A percentile compares a stretch with the other conserved stretches of the same genome.
phyloP scores from a whole-genome alignment of 495 filamentous ascomycete genomes.

The Neurospora sp. region DNA sequence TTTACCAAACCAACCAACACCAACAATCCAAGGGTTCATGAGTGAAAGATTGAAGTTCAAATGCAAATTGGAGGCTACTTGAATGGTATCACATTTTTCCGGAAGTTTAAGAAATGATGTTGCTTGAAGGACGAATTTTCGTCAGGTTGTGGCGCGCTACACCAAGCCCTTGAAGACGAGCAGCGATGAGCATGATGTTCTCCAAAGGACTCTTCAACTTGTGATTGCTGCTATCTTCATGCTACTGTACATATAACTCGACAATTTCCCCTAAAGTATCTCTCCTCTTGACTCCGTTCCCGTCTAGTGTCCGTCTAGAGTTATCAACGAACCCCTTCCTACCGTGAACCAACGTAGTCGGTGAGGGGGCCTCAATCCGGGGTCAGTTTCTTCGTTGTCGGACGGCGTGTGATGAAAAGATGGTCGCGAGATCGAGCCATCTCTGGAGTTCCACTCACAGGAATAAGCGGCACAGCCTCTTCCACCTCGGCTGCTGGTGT shows the following conservation, averaged over 20 bases:
- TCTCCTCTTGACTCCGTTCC: background rate
- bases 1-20: too few relatives aligned
- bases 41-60: background rate
- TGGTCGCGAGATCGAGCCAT: background rate
- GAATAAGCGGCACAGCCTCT: conserved; percentile 44
- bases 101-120: background rate
- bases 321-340: background rate
- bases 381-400: background rate
- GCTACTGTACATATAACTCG: background rate
- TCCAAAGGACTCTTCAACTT: background rate
- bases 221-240: too few relatives aligned
- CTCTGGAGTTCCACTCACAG: conserved; percentile 10
- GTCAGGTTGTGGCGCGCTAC: background rate
- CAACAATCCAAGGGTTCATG: background rate
- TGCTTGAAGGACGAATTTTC: background rate
- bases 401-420: background rate
- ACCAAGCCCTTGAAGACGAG: background rate
- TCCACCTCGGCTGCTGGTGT: too few relatives aligned
- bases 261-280: background rate
- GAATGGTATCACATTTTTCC: background rate
- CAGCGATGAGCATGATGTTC: background rate
- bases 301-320: background rate
- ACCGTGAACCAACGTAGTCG: background rate
- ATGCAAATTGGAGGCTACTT: background rate
- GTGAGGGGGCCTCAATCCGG: background rate